A percentile compares a stretch with the other conserved stretches of the same genome.
Conservation (phyloP, 139 green algal genomes). For the Edaphochlamys debaryana region DNA sequence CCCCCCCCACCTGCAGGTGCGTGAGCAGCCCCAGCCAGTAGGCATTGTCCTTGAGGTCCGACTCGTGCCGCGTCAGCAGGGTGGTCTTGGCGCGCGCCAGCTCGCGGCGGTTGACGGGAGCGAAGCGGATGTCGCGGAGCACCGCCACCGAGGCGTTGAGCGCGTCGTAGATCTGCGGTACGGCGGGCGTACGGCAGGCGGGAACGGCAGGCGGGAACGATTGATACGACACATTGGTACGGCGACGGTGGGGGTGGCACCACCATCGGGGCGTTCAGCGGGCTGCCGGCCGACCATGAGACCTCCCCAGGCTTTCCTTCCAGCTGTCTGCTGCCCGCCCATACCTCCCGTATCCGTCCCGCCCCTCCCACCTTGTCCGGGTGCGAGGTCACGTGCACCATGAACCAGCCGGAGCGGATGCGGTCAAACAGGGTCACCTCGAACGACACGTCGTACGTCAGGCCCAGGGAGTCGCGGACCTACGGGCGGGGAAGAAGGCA, state of each 20-base stretch:
- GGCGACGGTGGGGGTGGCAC: neutral
- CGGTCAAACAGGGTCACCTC: conserved; percentile 80
- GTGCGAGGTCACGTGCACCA: conserved; percentile 92
- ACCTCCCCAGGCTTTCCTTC: too few relatives aligned
- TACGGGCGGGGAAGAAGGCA: neutral
- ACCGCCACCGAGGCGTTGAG: conserved; percentile 83
- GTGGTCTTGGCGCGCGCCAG: conserved; percentile 76
- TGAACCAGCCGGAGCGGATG: conserved; percentile 71
- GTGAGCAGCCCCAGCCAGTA: conserved; percentile 96
- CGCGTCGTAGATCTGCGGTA: conserved; percentile 88
- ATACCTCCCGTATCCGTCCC: too few relatives aligned
- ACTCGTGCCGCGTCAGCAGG: conserved; percentile 94
- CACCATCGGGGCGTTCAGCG: too few relatives aligned
- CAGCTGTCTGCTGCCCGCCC: too few relatives aligned
- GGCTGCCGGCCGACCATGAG: too few relatives aligned
- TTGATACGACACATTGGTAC: too few relatives aligned
- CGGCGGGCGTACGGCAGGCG: neutral
- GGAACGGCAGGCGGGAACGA: neutral
- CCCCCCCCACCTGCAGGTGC: conserved; percentile 82
- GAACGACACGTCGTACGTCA: conserved; percentile 99
- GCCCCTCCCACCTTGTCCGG: conserved; percentile 80
- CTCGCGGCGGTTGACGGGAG: conserved; percentile 50
- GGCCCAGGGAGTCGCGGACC: conserved; percentile 91
- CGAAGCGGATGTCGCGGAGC: conserved; percentile 74
- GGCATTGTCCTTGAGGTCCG: conserved; percentile 93